A percentile compares a stretch with the other conserved stretches of the same genome.
Conservation (phyloP, 2,329 filamentous ascomycete genomes). For the Cryphonectria nitschkei region DNA sequence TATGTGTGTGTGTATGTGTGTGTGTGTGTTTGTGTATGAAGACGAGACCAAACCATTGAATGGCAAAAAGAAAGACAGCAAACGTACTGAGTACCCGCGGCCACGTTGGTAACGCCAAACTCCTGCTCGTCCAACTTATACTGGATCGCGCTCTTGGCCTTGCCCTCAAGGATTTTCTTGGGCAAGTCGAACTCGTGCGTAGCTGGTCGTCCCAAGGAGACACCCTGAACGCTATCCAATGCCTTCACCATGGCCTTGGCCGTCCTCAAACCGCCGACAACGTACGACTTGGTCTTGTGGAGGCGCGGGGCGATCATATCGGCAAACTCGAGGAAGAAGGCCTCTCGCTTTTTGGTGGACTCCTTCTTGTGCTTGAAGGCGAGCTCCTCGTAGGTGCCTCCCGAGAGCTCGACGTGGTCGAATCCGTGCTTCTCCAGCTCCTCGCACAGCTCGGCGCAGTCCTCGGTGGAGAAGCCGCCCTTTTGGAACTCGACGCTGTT, state of each 20-base stretch:
- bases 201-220: slow-evolving; percentile 57
- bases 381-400: slow-evolving; percentile 60
- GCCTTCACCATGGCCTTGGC: slow-evolving; percentile 58
- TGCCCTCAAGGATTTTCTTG: slow-evolving; percentile 49
- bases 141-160: slow-evolving; percentile 52
- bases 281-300: slow-evolving; percentile 53
- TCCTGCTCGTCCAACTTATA: slow-evolving; percentile 51
- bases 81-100: slow-evolving; percentile 28
- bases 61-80: neutral
- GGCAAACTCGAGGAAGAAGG: slow-evolving; percentile 63
- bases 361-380: slow-evolving; percentile 56
- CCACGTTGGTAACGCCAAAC: slow-evolving; percentile 38
- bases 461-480: slow-evolving; percentile 53
- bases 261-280: slow-evolving; percentile 58
- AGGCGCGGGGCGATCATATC: slow-evolving; percentile 50
- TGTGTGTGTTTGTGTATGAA: neutral
- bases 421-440: slow-evolving; percentile 54
- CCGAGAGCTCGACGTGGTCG: slow-evolving; percentile 62
- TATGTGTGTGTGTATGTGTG: too few relatives aligned
- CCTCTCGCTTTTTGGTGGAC: slow-evolving; percentile 56
- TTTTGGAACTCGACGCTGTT: slow-evolving; percentile 61
- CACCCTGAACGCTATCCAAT: slow-evolving; percentile 56
- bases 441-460: slow-evolving; percentile 52
- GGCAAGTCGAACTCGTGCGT: slow-evolving; percentile 53
- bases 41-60: neutral